These are phyloP conservation scores for Physaria fendleri DNA, from an alignment of 345 rosid species.

Conservation along the genomic window DNA sequence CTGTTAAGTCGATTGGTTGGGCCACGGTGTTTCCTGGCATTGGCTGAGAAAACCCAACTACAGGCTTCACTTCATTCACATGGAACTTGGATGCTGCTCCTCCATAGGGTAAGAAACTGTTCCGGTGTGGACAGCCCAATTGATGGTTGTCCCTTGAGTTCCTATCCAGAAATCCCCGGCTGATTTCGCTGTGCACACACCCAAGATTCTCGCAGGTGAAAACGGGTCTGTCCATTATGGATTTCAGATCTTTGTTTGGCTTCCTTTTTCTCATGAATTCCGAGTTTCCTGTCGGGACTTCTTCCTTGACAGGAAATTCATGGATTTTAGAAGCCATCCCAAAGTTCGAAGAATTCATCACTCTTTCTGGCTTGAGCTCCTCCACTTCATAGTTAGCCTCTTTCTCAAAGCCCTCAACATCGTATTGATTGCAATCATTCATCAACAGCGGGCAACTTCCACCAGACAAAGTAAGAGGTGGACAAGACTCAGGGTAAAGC, in stretches of 20 bases:
- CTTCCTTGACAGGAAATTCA: constrained; percentile 59
- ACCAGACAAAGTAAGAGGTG: constrained; percentile 45
- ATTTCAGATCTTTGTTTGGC: constrained; percentile 42
- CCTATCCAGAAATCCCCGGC: constrained; percentile 63
- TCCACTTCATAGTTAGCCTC: constrained; percentile 51
- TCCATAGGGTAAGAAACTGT: constrained; percentile 35
- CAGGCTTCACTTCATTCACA: constrained; percentile 75
- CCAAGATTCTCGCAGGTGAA: constrained; percentile 65
- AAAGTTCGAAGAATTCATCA: constrained; percentile 32
- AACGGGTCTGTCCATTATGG: constrained; percentile 57
- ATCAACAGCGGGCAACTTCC: constrained; percentile 42
- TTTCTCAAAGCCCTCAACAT: constrained; percentile 64
- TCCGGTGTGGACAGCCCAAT: constrained; percentile 51
- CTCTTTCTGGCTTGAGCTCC: constrained; percentile 55
- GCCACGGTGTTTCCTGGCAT: constrained; percentile 42
- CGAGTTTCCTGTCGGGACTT: constrained; percentile 34
- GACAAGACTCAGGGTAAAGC: constrained; percentile 37
- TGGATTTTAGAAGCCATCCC: constrained; percentile 38
- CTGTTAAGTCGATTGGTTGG: constrained; percentile 54
- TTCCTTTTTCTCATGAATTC: constrained; percentile 75
- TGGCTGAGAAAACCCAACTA: constrained; percentile 46
- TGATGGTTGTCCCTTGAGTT: constrained; percentile 83
- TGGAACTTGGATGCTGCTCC: constrained; percentile 56
- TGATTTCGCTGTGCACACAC: constrained; percentile 64
- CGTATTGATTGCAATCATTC: constrained; percentile 74